Base-by-base conservation (phyloP, 2,329 filamentous ascomycete species). In the Cytospora paraplurivora region DNA sequence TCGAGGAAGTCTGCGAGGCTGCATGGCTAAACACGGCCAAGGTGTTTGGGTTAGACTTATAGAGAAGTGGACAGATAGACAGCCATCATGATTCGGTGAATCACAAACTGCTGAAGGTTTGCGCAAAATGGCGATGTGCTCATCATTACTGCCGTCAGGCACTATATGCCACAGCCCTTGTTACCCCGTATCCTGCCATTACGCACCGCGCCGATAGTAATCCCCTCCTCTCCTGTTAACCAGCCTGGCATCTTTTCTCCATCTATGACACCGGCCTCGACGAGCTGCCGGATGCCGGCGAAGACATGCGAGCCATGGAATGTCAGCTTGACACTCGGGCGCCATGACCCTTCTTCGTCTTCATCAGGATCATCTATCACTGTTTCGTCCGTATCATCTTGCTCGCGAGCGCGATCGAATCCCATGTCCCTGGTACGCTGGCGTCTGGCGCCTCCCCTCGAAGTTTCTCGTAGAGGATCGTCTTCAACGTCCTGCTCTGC, bases 161-260 rank as follows among this genome's bases (percentile, higher is more conserved):
- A 41, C 54, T 62, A 85, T 64, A 86, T 64, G 1, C 84, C 83
- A 1, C 83, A 84, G 6, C 85, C 85, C 66, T 81, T 85, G 69
- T 83, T 76, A 1, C 83, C 85, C 51, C 77, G 77, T 70, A 93
- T 86, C 66, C 87, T 81, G 2, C 92, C 91, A 64, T 85, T 75
- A 67, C 81, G 83, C 4, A 96, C 86, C 34, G 86, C 82, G 0
- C 91, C 90, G 44, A 88, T 81, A 59, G 90, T 95, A 6, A 95
- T 87, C 0, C 88, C 90, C 52, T 92, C 90, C 71, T 96, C 92
- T 1, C 92, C 93, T 1, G 92, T 95, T 88, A 96, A 89, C 92
- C 92, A 96, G 0, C 90, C 90, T 0, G 93, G 92, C 89, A 96
- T 93, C 61, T 81, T 85, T 70, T 88, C 83, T 1, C 91, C 89